Conservation (phyloP, 2,329 filamentous ascomycete genomes). For the Macrophomina phaseolina region DNA sequence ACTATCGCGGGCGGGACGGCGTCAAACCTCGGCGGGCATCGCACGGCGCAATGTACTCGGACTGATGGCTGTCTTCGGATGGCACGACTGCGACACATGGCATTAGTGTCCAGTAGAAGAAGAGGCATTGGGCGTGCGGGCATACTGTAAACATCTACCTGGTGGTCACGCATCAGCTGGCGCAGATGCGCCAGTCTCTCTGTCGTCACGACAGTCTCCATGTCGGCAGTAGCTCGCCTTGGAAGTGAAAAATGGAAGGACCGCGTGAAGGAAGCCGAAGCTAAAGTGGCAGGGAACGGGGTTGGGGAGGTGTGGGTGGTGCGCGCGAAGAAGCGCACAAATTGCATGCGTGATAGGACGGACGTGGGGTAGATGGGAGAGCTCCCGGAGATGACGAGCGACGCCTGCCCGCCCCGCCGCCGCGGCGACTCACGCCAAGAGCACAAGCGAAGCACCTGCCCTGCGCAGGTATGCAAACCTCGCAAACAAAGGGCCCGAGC, state of each 20-base stretch:
- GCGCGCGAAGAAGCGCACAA: slow-evolving; percentile 39
- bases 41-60: slow-evolving; percentile 96
- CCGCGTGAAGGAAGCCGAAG: slow-evolving; percentile 30
- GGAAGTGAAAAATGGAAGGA: slow-evolving; percentile 40
- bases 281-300: slow-evolving; percentile 37
- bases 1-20: slow-evolving; percentile 26
- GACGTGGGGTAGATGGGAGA: neutral
- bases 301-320: slow-evolving; percentile 33
- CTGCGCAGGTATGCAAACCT: neutral
- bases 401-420: neutral
- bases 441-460: neutral
- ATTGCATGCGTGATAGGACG: slow-evolving; percentile 36
- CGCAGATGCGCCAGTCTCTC: slow-evolving; percentile 77
- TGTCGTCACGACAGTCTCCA: slow-evolving; percentile 81
- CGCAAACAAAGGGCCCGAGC: slow-evolving; percentile 5
- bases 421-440: neutral
- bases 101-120: slow-evolving; percentile 43
- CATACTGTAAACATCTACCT: slow-evolving; percentile 90
- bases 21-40: slow-evolving; percentile 77
- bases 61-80: slow-evolving; percentile 96
- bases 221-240: slow-evolving; percentile 55
- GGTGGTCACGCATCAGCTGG: slow-evolving; percentile 83
- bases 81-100: slow-evolving; percentile 74
- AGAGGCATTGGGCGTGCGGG: neutral
- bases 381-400: slow-evolving; percentile 20